Conservation (phyloP, 768 basidiomycete genomes). For the Kwoniella dendrophila region DNA sequence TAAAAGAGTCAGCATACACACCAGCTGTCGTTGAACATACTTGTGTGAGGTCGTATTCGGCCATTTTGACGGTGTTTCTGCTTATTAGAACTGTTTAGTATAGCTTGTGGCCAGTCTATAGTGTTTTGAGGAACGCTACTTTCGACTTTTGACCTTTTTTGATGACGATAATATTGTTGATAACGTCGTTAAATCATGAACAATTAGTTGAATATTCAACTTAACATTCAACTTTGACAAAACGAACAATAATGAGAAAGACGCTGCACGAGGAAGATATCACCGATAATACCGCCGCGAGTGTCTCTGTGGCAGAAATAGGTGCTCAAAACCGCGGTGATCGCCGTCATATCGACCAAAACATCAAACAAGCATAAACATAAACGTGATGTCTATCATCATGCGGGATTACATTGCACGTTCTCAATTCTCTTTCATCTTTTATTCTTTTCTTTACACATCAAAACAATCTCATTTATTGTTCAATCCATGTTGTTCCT, state of each 20-base stretch:
- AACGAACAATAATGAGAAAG: neutral
- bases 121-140: neutral
- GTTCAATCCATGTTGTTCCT: neutral
- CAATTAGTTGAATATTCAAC: neutral
- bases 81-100: neutral
- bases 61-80: constrained; percentile 57
- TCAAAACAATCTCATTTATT: neutral
- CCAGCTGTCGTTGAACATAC: constrained; percentile 27
- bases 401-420: constrained; percentile 1
- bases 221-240: neutral
- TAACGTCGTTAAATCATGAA: too few relatives aligned
- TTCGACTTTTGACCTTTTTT: neutral
- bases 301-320: neutral
- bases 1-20: constrained; percentile 5
- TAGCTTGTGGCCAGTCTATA: neutral
- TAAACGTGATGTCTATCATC: neutral
- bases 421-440: neutral
- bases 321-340: neutral
- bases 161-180: too few relatives aligned
- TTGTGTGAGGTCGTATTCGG: constrained; percentile 82
- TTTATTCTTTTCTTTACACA: neutral
- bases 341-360: neutral
- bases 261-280: neutral
- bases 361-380: neutral
- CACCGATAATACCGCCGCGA: neutral